Evolutionary conservation across 257 asterid genomes (phyloP), one percentile per base, ranked within the genome.

Genomic region (Ilex asprella): DNA sequence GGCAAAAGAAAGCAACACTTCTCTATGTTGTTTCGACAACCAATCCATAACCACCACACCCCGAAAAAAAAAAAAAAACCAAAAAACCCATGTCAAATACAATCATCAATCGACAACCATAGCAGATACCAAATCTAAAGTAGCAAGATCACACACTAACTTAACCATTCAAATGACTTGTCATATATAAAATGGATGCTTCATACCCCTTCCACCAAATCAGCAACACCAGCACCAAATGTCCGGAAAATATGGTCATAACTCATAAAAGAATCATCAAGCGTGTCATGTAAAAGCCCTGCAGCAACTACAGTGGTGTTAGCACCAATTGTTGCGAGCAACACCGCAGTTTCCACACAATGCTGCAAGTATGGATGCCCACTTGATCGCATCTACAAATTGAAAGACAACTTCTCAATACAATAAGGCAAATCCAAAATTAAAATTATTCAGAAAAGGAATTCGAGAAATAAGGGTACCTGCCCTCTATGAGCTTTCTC

Each of bases 281-380:
- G 77, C 0, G 97, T 78, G 54, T 92, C 99, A 72, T 92, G 99
- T 71, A 92, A 72, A 68, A 92, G 87, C 75, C 99, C 99, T 5
- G 97, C 95, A 54, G 95, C 91, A 64, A 92, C 97, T 55, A 92
- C 95, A 3, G 96, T 83, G 3, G 97, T 73, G 72, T 81, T 89
- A 46, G 97, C 95, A 55, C 99, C 99, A 29, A 87, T 70, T 16
- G 64, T 63, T 31, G 97, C 94, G 44, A 92, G 86, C 65, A 89
- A 79, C 55, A 71, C 70, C 0, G 96, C 97, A 0, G 99, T 92
- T 70, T 92, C 99, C 63, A 89, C 85, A 63, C 99, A 92, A 72
- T 92, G 99, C 83, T 92, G 89, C 73, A 92, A 71, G 67, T 92
- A 92, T 39, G 96, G 97, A 79, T 86, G 89, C 2, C 99, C 99